These are phyloP conservation scores for Fagopyrum tataricum DNA, from an alignment of 148 eudicot genomes.

Conservation along the genomic window DNA sequence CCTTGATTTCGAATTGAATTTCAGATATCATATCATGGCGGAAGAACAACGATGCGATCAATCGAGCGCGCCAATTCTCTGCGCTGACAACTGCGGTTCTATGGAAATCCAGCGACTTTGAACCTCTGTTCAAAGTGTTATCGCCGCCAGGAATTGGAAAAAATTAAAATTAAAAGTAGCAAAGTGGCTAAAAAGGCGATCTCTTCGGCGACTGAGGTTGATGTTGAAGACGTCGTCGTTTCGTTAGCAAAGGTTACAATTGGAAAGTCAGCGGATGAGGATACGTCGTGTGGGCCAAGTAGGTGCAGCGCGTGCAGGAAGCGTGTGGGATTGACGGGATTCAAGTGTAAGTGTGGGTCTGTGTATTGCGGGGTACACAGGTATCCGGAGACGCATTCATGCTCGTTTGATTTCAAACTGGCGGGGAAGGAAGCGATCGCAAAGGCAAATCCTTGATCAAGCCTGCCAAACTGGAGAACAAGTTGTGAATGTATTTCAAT, in stretches of 20 bases:
- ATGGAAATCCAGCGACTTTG: slow-evolving; percentile 29
- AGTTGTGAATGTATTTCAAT: not conserved
- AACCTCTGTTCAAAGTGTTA: slow-evolving; percentile 42
- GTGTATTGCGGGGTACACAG: slow-evolving; percentile 43
- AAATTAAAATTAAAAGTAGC: too few relatives aligned
- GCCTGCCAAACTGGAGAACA: slow-evolving; percentile 30
- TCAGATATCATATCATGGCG: too few relatives aligned
- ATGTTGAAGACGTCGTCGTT: not conserved
- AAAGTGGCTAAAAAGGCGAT: too few relatives aligned
- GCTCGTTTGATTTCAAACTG: slow-evolving; percentile 37
- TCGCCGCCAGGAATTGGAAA: slow-evolving; percentile 16
- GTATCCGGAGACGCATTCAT: slow-evolving; percentile 44
- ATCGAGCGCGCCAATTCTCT: slow-evolving; percentile 16
- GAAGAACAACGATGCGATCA: slow-evolving; percentile 15
- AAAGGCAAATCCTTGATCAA: slow-evolving; percentile 31
- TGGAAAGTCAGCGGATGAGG: not conserved
- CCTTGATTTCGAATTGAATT: too few relatives aligned
- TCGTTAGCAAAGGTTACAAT: not conserved
- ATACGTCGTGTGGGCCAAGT: slow-evolving; percentile 20
- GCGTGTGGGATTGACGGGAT: slow-evolving; percentile 49
- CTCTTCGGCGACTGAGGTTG: not conserved
- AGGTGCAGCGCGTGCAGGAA: slow-evolving; percentile 37
- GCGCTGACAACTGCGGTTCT: slow-evolving; percentile 46
- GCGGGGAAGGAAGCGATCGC: slow-evolving; percentile 29
- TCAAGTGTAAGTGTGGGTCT: slow-evolving; percentile 42